Evolutionary conservation across 805 yeast species (phyloP), one percentile per base, ranked within the genome.

Genomic region (Candida berthetii): DNA sequence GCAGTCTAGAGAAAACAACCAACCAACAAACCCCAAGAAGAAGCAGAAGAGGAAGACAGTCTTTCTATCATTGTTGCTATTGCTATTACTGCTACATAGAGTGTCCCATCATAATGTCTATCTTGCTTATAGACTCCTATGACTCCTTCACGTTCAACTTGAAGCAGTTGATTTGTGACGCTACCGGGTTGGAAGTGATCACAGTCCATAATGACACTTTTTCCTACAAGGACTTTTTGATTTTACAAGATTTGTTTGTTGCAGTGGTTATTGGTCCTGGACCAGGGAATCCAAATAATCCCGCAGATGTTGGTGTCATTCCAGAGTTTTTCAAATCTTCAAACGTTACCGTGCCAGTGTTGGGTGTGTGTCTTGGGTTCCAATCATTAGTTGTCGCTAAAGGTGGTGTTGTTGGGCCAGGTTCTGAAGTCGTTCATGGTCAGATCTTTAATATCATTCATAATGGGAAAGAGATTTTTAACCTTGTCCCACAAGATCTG

Each of bases 241-340:
- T 53, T 2, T 68, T 72, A 43, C 54, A 86, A 16, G 66, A 70
- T 1, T 54, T 66, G 7, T 80, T 87, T 49, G 87, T 85, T 43
- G 88, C 88, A 28, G 69, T 93, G 3, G 78, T 93, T 0, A 71
- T 93, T 8, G 99, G 99, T 0, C 99, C 99, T 0, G 99, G 99
- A 0, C 99, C 99, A 0, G 99, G 99, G 0, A 78, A 85, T 50
- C 99, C 99, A 0, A 60, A 64, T 1, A 64, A 66, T 50, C 54
- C 72, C 4, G 31, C 55, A 2, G 97, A 90, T 53, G 76, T 83
- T 24, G 96, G 96, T 0, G 71, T 88, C 10, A 76, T 90, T 14
- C 75, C 80, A 0, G 60, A 62, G 7, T 44, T 90, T 48, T 83
- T 76, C 73, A 43, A 62, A 54, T n/a, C 44, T 50, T 1, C 43